Conservation (phyloP, 495 filamentous ascomycete genomes). For the Aspergillus bertholletiae region DNA sequence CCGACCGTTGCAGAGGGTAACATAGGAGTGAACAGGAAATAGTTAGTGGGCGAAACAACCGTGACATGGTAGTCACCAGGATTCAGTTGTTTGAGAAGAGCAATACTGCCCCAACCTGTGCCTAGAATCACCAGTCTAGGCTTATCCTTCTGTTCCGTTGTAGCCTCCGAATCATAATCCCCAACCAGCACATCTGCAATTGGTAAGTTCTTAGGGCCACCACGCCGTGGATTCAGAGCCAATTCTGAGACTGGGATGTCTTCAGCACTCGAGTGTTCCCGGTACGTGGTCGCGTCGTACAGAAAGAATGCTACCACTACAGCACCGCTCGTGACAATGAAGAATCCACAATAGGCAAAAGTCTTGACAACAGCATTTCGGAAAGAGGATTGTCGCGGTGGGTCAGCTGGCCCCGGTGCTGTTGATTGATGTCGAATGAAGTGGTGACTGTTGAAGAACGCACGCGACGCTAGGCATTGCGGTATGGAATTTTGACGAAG, state of each 20-base stretch:
- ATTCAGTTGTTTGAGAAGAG: slow-evolving; percentile 84
- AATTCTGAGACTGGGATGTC: slow-evolving; percentile 81
- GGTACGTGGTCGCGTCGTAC: slow-evolving; percentile 92
- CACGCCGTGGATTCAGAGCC: slow-evolving; percentile 75
- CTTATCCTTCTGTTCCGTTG: slow-evolving; percentile 70
- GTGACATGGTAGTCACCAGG: slow-evolving; percentile 92
- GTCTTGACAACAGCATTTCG: slow-evolving; percentile 35
- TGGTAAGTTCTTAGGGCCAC: slow-evolving; percentile 94
- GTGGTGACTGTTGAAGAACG: slow-evolving; percentile 18
- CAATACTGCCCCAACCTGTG: slow-evolving; percentile 92
- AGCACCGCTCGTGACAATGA: slow-evolving; percentile 49
- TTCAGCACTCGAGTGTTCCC: slow-evolving; percentile 54
- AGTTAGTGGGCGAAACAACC: slow-evolving; percentile 88
- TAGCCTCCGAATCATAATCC: slow-evolving; percentile 74
- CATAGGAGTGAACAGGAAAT: slow-evolving; percentile 98
- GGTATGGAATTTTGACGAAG: slow-evolving; percentile 19
- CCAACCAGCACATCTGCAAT: slow-evolving; percentile 84
- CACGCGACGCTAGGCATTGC: slow-evolving; percentile 24
- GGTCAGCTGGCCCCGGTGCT: slow-evolving; percentile 11
- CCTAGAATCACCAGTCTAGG: slow-evolving; percentile 89
- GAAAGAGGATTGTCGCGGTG: slow-evolving; percentile 11
- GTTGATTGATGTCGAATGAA: slow-evolving; percentile 30
- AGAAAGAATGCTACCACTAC: slow-evolving; percentile 80
- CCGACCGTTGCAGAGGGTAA: slow-evolving; percentile 94
- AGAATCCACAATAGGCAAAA: slow-evolving; percentile 56